Evolutionary conservation across 1,284 basidiomycete species (phyloP).

Genomic region (Coniferiporia weirii): DNA sequence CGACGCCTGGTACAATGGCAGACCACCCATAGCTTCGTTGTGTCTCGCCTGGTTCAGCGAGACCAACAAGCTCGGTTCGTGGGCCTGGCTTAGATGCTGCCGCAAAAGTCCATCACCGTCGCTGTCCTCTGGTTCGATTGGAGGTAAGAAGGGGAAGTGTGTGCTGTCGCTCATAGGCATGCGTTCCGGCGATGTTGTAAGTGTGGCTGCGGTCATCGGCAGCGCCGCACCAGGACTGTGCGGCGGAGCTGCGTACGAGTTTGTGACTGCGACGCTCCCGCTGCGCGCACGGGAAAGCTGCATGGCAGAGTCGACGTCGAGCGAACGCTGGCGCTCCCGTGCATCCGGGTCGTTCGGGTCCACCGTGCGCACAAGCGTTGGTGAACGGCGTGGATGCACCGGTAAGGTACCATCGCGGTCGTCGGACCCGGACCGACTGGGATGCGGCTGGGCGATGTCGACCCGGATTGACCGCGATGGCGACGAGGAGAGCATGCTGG

Average conservation of each 20-base stretch:
- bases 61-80: slow-evolving; percentile 19
- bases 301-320: slow-evolving; percentile 83
- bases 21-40: slow-evolving; percentile 36
- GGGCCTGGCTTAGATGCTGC: slow-evolving; percentile 17
- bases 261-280: slow-evolving; percentile 42
- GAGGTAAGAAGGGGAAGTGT: slow-evolving; percentile 8
- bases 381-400: slow-evolving; percentile 50
- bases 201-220: neutral
- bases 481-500: slow-evolving; percentile 8
- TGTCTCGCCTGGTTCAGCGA: slow-evolving; percentile 6
- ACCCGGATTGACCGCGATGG: slow-evolving; percentile 13
- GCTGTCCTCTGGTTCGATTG: neutral
- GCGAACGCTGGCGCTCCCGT: slow-evolving; percentile 73
- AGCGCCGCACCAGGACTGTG: neutral
- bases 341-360: slow-evolving; percentile 66
- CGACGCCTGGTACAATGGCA: slow-evolving; percentile 57
- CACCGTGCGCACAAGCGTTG: slow-evolving; percentile 54
- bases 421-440: slow-evolving; percentile 26
- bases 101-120: neutral
- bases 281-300: slow-evolving; percentile 72
- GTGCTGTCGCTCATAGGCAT: neutral
- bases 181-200: neutral
- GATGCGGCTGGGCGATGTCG: slow-evolving; percentile 31
- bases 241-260: neutral
- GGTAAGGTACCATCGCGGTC: slow-evolving; percentile 38